A percentile compares a stretch with the other conserved stretches of the same genome.
These are phyloP conservation scores for Amaranthus hypochondriacus DNA, from an alignment of 148 eudicot genomes.

Conservation along the genomic window DNA sequence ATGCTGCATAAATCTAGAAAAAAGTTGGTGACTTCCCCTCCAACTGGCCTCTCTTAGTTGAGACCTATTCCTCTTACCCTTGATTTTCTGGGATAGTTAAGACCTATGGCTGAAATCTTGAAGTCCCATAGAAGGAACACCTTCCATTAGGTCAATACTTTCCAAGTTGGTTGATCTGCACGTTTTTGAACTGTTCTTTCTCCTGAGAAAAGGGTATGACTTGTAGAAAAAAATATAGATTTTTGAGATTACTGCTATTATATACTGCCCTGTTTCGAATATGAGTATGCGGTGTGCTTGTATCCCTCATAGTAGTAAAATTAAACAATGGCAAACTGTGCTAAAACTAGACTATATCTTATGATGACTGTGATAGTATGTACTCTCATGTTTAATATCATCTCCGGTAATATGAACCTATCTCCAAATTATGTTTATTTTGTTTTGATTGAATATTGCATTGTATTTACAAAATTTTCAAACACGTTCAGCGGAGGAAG, in stretches of 20 bases:
- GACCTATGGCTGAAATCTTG: conserved; percentile 17
- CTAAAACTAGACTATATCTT: conserved; percentile 20
- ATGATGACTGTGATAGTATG: conserved; percentile 26
- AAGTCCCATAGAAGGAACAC: conserved; percentile 15
- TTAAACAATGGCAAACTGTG: conserved; percentile 28
- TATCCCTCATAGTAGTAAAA: background rate
- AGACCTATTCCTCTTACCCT: conserved; percentile 22
- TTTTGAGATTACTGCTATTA: background rate
- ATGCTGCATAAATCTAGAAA: background rate
- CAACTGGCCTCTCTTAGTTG: conserved; percentile 30
- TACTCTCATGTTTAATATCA: conserved; percentile 13
- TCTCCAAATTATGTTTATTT: background rate
- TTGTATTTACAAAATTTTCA: background rate
- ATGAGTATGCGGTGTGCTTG: background rate
- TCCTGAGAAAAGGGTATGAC: conserved; percentile 1
- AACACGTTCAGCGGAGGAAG: conserved; percentile 9
- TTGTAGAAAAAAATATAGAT: background rate
- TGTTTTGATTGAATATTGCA: background rate
- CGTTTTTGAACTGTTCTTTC: background rate
- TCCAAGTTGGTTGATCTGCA: conserved; percentile 20
- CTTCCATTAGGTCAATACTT: conserved; percentile 14
- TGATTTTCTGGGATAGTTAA: background rate
- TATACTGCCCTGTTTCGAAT: conserved; percentile 12
- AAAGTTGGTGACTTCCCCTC: conserved; percentile 39
- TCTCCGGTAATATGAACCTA: conserved; percentile 29